These are phyloP conservation scores for Bimuria novae-zelandiae DNA, from an alignment of 2,329 filamentous ascomycete species.

Conservation along the genomic window DNA sequence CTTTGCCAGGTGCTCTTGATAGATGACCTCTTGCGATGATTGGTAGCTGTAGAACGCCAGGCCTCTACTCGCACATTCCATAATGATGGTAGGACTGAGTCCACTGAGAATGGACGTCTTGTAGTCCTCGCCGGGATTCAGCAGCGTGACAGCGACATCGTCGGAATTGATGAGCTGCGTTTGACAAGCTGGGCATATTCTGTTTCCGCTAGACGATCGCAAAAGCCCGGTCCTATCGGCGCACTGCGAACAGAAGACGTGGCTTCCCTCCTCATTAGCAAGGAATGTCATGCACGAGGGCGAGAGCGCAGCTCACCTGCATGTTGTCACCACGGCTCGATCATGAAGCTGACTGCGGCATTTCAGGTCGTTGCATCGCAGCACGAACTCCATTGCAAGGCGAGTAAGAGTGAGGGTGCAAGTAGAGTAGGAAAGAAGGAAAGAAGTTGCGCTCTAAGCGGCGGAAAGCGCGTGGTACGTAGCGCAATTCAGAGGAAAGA, in stretches of 20 bases:
- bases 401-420: not conserved
- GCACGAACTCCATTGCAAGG: conserved; percentile 68
- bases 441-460: not conserved
- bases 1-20: conserved; percentile 76
- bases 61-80: conserved; percentile 82
- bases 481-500: not conserved
- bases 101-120: conserved; percentile 86
- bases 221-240: conserved; percentile 68
- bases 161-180: conserved; percentile 70
- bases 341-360: conserved; percentile 73
- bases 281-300: conserved; percentile 11
- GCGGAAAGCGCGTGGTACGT: not conserved
- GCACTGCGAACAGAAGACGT: conserved; percentile 83
- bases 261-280: conserved; percentile 56
- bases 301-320: conserved; percentile 63
- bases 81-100: conserved; percentile 76
- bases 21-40: conserved; percentile 79
- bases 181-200: conserved; percentile 76
- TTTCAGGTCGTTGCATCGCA: conserved; percentile 80
- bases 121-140: conserved; percentile 85
- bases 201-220: conserved; percentile 56
- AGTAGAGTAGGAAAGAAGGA: not conserved
- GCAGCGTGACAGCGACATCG: conserved; percentile 71
- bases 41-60: conserved; percentile 88
- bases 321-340: conserved; percentile 83